Evolutionary conservation across 345 rosid genomes (phyloP), one percentile per base, ranked within the genome.

Genomic region (Sonneratia alba): DNA sequence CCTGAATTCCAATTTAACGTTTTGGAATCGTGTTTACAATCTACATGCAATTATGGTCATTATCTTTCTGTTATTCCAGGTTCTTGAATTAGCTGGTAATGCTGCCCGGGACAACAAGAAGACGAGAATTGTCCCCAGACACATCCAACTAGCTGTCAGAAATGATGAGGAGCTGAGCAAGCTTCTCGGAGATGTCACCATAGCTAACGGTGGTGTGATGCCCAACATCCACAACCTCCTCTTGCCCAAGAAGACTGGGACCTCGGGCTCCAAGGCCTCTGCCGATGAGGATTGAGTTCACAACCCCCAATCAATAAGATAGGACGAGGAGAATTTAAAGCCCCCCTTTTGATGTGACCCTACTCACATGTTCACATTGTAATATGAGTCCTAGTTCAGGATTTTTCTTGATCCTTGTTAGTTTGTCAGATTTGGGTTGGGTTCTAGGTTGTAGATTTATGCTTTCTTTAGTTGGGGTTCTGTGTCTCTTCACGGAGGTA

Each of bases 71-170:
- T 4, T 9, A 36, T 62, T 34, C 38, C 66, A 62, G 66, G 66
- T 62, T 27, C 66, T 62, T 12, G 66, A 62, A 32, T 83, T 92
- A 19, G 98, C 96, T 13, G 98, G 98, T 43, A 90, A 92, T 36
- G 98, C 98, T 12, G 93, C 96, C 11, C 70, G 96, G 42, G 96
- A 92, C 81, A 92, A 92, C 78, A 90, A 90, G 92, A 92, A 92
- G 77, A 88, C 96, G 0, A 76, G 98, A 27, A 88, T 92, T 3
- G 98, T 90, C 2, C 98, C 98, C 7, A 91, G 98, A 13, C 96
- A 92, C 76, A 90, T 92, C 16, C 98, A 92, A 74, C 81, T 92
- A 0, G 96, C 98, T 0, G 96, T 92, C 47, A 87, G 96, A 76
- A 92, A 90, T 0, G 96, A 92, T 1, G 98, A 92, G 74, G 98